Percentiles rank a stretch among this genome's conserved stretches.
phyloP scores from a whole-genome alignment of 495 filamentous ascomycete genomes.

The Penicillium samsonianum region DNA sequence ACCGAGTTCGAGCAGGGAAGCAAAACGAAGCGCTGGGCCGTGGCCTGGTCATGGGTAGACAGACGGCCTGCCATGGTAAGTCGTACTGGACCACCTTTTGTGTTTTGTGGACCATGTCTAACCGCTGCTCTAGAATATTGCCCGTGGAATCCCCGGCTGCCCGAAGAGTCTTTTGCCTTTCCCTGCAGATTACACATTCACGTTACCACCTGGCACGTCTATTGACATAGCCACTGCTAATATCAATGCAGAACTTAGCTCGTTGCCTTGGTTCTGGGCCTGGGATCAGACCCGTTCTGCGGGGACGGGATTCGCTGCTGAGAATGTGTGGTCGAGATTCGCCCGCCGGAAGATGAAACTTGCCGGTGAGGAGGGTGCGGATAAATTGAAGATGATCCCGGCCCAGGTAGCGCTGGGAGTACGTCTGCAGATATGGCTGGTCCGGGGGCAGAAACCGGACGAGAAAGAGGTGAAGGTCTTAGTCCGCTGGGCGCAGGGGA shows the following conservation, averaged over 20 bases:
- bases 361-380: constrained; percentile 22
- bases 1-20: constrained; percentile 77
- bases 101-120: constrained; percentile 1
- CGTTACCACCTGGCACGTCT: constrained; percentile 26
- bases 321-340: constrained; percentile 72
- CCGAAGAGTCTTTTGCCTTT: constrained; percentile 63
- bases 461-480: constrained; percentile 38
- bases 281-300: constrained; percentile 46
- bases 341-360: constrained; percentile 57
- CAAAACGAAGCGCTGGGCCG: constrained; percentile 80
- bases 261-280: constrained; percentile 53
- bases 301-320: constrained; percentile 57
- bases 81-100: neutral
- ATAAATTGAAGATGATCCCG: constrained; percentile 30
- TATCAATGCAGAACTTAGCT: constrained; percentile 43
- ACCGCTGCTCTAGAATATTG: constrained; percentile 43
- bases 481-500: constrained; percentile 76
- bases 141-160: constrained; percentile 55
- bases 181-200: constrained; percentile 57
- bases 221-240: constrained; percentile 32
- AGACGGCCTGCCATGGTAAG: constrained; percentile 63
- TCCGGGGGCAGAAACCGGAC: constrained; percentile 23
- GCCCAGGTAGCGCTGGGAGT: constrained; percentile 45
- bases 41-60: constrained; percentile 82
- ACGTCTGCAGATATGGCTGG: constrained; percentile 41